Conservation (phyloP, 2,329 filamentous ascomycete species). For the Penicillium thymicola region DNA sequence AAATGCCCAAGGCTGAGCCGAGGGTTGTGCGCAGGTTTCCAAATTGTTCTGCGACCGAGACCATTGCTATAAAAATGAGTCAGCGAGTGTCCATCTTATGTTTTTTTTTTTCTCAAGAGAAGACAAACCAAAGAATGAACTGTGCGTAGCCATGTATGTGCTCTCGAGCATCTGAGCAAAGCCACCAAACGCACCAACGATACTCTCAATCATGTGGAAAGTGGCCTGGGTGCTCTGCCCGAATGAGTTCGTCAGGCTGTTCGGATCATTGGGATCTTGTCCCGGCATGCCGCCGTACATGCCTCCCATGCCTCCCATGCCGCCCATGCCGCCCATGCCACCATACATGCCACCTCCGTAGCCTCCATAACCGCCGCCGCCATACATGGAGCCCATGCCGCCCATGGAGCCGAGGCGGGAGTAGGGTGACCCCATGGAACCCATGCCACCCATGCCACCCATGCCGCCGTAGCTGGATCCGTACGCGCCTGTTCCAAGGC, state of each 20-base stretch:
- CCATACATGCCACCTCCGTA: constrained; percentile 31
- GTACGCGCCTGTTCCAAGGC: constrained; percentile 53
- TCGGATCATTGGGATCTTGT: constrained; percentile 75
- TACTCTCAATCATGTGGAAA: constrained; percentile 96
- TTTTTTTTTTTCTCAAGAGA: not conserved
- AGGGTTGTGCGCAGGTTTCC: constrained; percentile 89
- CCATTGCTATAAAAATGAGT: constrained; percentile 68
- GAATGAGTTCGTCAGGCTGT: constrained; percentile 93
- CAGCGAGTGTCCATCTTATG: constrained; percentile 11
- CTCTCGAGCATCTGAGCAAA: constrained; percentile 99
- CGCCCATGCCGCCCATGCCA: constrained; percentile 40
- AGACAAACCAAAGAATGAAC: constrained; percentile 86
- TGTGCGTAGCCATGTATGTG: constrained; percentile 99
- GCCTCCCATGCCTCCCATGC: constrained; percentile 46
- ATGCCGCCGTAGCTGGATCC: constrained; percentile 47
- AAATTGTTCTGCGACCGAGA: constrained; percentile 96
- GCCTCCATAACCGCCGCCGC: constrained; percentile 29
- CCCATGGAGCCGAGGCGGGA: constrained; percentile 51
- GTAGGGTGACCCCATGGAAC: constrained; percentile 48
- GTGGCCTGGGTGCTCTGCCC: constrained; percentile 92
- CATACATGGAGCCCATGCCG: constrained; percentile 41
- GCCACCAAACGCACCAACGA: constrained; percentile 93
- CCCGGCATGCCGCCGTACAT: constrained; percentile 52
- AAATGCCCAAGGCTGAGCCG: constrained; percentile 90
- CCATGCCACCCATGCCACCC: constrained; percentile 42